Percentiles rank a stretch among this genome's conserved stretches.
Conservation (phyloP, 2,329 filamentous ascomycete genomes). For the Alternaria sp. region DNA sequence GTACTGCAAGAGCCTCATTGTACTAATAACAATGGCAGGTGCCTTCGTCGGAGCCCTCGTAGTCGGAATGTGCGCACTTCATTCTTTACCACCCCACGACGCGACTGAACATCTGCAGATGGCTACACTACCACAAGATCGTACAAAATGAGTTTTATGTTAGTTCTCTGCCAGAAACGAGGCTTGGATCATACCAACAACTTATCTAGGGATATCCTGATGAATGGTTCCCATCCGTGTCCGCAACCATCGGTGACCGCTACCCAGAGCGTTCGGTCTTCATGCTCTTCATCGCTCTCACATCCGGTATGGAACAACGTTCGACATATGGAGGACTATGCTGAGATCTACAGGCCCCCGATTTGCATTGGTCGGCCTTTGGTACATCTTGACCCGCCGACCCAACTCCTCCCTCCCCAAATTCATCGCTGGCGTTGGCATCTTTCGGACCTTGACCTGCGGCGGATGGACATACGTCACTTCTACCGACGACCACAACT, state of each 20-base stretch:
- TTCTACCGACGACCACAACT: constrained; percentile 96
- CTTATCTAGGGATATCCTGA: constrained; percentile 66
- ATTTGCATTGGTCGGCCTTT: constrained; percentile 88
- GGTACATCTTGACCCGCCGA: constrained; percentile 86
- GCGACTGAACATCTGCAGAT: constrained; percentile 54
- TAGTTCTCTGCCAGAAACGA: constrained; percentile 28
- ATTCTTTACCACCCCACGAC: constrained; percentile 17
- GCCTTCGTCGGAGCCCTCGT: constrained; percentile 88
- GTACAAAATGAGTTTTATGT: constrained; percentile 94
- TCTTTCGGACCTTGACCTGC: constrained; percentile 91
- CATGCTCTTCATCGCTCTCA: constrained; percentile 96
- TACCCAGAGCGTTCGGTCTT: constrained; percentile 98
- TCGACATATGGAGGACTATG: background rate
- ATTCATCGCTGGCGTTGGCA: constrained; percentile 78
- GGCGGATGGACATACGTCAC: constrained; percentile 99
- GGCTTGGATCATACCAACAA: constrained; percentile 22
- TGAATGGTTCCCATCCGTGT: constrained; percentile 97
- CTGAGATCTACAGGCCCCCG: constrained; percentile 73
- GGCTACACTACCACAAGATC: constrained; percentile 94
- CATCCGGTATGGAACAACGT: constrained; percentile 69
- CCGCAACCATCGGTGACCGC: constrained; percentile 94
- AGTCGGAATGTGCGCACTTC: constrained; percentile 66
- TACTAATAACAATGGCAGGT: constrained; percentile 57
- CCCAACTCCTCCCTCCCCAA: constrained; percentile 80
- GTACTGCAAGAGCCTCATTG: background rate